Evolutionary conservation across 2,329 filamentous ascomycete genomes (phyloP), one percentile per base, ranked within the genome.

Genomic region (Alternaria infectoria): DNA sequence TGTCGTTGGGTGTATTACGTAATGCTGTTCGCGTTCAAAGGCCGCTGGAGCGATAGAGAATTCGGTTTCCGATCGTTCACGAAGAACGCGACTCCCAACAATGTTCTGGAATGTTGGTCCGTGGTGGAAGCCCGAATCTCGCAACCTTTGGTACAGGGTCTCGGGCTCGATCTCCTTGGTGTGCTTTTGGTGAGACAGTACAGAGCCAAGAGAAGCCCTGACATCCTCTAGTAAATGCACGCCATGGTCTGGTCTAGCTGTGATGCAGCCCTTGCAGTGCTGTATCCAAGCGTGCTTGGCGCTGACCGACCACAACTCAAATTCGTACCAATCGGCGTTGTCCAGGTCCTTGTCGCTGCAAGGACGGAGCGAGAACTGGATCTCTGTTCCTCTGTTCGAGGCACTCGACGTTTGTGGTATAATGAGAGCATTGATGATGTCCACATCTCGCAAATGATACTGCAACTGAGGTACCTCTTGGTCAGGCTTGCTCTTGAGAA

Each of bases 131-230:
- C 62, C 58, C 17, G 36, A 40, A 6, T 44, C 32, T 83, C 77
- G 61, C 87, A 87, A 68, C 86, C 77, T 49, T 76, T 72, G 11
- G 28, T 45, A 65, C 2, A 65, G 21, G 2, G 73, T 64, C 3
- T 72, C 63, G 36, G 74, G 70, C 21, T 80, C 76, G 65, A 57
- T 68, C 47, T 30, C 60, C 64, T 17, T 32, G 32, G 32, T 25
- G 30, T 57, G 13, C n/a, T 47, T 21, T 8, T n/a, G 15, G 3
- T 1, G n/a, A 5, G 28, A 46, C 23, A 50, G 19, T 21, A 32
- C 54, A 23, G 28, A 23, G 49, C 19, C 28, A 36, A 19, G 21
- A 4, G 10, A 17, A 12, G 28, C 11, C 5, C 28, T 51, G 28
- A 3, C 10, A 30, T 8, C 40, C 13, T 50, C 36, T 11, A 13